A percentile compares a stretch with the other conserved stretches of the same genome.
Conservation (phyloP, 148 eudicot genomes). For the Oxyria digyna region DNA sequence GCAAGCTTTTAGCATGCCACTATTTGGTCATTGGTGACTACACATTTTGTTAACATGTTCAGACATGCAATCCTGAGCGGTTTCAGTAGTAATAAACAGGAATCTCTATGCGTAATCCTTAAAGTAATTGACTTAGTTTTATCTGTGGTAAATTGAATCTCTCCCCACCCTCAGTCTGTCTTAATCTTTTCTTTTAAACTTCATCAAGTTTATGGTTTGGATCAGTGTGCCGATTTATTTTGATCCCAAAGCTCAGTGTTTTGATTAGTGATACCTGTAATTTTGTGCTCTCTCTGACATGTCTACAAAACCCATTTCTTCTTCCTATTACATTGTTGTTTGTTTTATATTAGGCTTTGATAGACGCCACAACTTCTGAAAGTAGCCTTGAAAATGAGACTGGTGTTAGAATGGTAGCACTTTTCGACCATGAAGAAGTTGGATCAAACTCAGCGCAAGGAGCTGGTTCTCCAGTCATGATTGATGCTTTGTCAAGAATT, state of each 20-base stretch:
- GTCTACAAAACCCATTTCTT: neutral
- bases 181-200: neutral
- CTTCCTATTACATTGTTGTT: neutral
- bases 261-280: neutral
- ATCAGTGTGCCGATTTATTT: neutral
- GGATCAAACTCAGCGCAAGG: conserved; percentile 98
- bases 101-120: neutral
- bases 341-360: conserved; percentile 55
- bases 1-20: neutral
- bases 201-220: neutral
- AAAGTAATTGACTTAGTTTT: neutral
- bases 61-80: neutral
- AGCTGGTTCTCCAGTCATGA: conserved; percentile 94
- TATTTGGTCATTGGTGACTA: neutral
- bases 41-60: neutral
- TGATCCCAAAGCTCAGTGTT: neutral
- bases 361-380: conserved; percentile 67
- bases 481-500: conserved; percentile 82
- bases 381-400: conserved; percentile 73
- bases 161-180: neutral
- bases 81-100: neutral
- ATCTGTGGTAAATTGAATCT: neutral
- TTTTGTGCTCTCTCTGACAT: neutral
- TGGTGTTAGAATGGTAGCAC: conserved; percentile 88
- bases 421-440: conserved; percentile 96